Percentiles rank a stretch among this genome's conserved stretches.
phyloP scores from a whole-genome alignment of 2,329 filamentous ascomycete genomes.

The Biscogniauxia marginata region DNA sequence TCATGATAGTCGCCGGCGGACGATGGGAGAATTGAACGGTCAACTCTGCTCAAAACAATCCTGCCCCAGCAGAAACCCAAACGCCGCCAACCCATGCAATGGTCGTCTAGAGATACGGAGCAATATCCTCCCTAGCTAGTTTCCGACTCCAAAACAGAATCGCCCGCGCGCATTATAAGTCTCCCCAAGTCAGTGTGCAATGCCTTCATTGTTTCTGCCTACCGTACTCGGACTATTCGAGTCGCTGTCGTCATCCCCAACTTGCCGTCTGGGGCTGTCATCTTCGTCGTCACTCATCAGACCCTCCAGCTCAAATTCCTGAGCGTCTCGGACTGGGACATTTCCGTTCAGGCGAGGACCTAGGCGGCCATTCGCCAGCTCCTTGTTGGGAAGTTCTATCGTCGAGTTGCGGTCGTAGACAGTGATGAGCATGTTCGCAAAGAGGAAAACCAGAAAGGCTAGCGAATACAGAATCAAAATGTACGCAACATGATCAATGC shows the following conservation, averaged over 20 bases:
- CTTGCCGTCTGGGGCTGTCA: constrained; percentile 32
- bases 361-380: constrained; percentile 37
- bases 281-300: constrained; percentile 87
- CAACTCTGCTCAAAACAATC: neutral
- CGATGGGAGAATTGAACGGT: neutral
- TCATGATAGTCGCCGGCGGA: neutral
- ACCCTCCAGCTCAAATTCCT: constrained; percentile 92
- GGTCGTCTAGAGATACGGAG: neutral
- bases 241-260: constrained; percentile 33
- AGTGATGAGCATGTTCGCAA: constrained; percentile 80
- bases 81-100: neutral
- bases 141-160: neutral
- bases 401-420: constrained; percentile 69
- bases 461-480: constrained; percentile 88
- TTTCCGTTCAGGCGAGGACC: constrained; percentile 34
- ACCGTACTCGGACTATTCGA: constrained; percentile 49
- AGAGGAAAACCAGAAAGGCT: constrained; percentile 87
- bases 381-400: constrained; percentile 36
- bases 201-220: constrained; percentile 44
- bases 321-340: constrained; percentile 64
- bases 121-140: neutral
- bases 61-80: neutral
- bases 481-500: constrained; percentile 87
- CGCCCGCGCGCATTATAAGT: neutral
- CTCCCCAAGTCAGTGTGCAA: constrained; percentile 23